Percentiles rank a stretch among this genome's conserved stretches.
phyloP scores from a whole-genome alignment of 257 asterid species.

The Voacanga thouarsii region DNA sequence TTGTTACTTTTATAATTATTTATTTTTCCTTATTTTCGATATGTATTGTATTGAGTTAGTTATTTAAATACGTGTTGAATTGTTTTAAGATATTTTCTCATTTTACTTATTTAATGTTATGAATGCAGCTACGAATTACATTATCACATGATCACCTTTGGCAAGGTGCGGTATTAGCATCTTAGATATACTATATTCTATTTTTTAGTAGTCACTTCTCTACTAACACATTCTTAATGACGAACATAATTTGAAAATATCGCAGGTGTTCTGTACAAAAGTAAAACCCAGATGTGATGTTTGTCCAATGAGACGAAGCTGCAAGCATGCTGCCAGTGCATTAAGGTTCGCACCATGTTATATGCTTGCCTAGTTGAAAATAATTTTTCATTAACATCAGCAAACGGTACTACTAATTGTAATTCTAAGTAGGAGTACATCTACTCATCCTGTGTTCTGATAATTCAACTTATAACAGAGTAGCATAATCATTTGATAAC shows the following conservation, averaged over 20 bases:
- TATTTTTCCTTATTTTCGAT: not conserved
- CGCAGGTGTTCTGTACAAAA: conserved; percentile 81
- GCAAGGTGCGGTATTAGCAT: conserved; percentile 44
- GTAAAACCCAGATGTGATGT: conserved; percentile 77
- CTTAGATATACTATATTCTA: not conserved
- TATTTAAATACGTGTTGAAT: conserved; percentile 16
- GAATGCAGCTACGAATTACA: conserved; percentile 71
- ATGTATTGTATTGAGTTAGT: not conserved
- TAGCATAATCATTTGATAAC: not conserved
- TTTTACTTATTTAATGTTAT: conserved; percentile 15
- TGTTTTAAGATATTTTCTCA: conserved; percentile 2
- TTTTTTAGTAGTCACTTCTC: not conserved
- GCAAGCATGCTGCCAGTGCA: conserved; percentile 78
- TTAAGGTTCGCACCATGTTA: conserved; percentile 44
- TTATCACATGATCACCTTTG: conserved; percentile 78
- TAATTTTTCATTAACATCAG: not conserved
- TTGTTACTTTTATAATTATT: not conserved
- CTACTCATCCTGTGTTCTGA: not conserved
- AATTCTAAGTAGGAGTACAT: not conserved
- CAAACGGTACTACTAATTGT: not conserved
- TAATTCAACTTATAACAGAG: not conserved
- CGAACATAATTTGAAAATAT: conserved; percentile 7
- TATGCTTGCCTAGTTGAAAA: not conserved
- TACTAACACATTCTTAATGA: not conserved
- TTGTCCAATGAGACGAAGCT: conserved; percentile 80